phyloP scores from a whole-genome alignment of 768 basidiomycete species.

The Xanthoconium purpureum region DNA sequence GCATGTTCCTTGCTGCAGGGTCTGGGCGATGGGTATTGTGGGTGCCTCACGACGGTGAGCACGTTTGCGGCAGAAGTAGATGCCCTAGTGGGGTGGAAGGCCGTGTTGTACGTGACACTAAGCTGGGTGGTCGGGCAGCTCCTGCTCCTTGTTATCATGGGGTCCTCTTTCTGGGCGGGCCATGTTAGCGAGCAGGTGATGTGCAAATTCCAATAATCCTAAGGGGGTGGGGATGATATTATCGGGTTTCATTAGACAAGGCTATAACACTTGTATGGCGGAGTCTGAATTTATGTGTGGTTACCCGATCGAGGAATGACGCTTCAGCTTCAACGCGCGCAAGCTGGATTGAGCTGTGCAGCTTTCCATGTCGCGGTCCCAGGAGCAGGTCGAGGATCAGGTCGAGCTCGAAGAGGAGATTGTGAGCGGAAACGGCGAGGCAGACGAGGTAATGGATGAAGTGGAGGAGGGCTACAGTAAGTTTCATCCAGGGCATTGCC shows the following conservation, averaged over 20 bases:
- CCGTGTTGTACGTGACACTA: constrained; percentile 62
- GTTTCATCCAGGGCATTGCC: constrained; percentile 32
- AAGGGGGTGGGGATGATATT: background rate
- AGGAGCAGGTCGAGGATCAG: constrained; percentile 45
- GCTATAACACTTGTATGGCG: constrained; percentile 14
- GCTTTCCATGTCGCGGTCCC: constrained; percentile 37
- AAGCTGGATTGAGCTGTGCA: constrained; percentile 26
- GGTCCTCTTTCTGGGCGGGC: constrained; percentile 57
- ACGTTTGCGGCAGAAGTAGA: constrained; percentile 84
- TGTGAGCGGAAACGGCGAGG: constrained; percentile 55
- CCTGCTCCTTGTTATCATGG: constrained; percentile 68
- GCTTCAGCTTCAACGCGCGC: constrained; percentile 16
- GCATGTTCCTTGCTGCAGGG: constrained; percentile 78
- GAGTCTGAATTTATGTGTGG: constrained; percentile 27
- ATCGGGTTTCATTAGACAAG: background rate
- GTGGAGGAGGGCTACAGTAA: constrained; percentile 71
- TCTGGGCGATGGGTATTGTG: constrained; percentile 89
- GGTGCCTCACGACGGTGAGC: constrained; percentile 90
- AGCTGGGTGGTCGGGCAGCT: constrained; percentile 73
- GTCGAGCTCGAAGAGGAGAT: constrained; percentile 58
- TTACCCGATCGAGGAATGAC: constrained; percentile 27
- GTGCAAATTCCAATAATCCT: constrained; percentile 42
- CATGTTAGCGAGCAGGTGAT: constrained; percentile 43
- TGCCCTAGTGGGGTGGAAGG: constrained; percentile 53
- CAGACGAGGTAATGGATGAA: constrained; percentile 79